Percentiles rank a stretch among this genome's conserved stretches.
Conservation (phyloP, 1,284 basidiomycete genomes). For the Coriolopsis trogii region DNA sequence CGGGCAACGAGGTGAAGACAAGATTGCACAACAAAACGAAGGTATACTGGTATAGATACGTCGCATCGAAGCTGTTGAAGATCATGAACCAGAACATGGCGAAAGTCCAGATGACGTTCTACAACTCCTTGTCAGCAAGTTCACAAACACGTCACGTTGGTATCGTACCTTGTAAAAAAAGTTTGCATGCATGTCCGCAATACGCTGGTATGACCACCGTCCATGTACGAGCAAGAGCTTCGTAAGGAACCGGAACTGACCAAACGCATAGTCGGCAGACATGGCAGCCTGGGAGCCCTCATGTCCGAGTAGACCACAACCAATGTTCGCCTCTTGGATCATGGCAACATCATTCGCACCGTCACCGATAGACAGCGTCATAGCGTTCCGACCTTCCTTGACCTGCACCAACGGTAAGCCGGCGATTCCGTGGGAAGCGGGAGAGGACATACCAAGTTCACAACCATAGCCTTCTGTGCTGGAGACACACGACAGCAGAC, state of each 20-base stretch:
- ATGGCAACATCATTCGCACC: slow-evolving; percentile 96
- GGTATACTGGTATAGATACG: slow-evolving; percentile 96
- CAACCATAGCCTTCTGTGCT: slow-evolving; percentile 94
- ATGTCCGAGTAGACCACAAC: slow-evolving; percentile 91
- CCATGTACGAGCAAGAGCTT: slow-evolving; percentile 94
- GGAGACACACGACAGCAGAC: slow-evolving; percentile 97
- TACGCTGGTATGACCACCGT: slow-evolving; percentile 93
- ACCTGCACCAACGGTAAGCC: slow-evolving; percentile 53
- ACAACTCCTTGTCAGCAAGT: slow-evolving; percentile 5
- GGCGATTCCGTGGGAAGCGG: neutral
- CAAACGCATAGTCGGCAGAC: slow-evolving; percentile 98
- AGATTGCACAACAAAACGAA: slow-evolving; percentile 92
- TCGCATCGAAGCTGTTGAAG: slow-evolving; percentile 93
- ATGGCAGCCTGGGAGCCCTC: slow-evolving; percentile 98
- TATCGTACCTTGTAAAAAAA: slow-evolving; percentile 92
- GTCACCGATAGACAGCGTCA: slow-evolving; percentile 97
- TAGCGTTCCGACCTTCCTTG: slow-evolving; percentile 93
- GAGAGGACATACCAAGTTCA: slow-evolving; percentile 74
- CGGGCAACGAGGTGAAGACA: slow-evolving; percentile 92
- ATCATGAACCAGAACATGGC: slow-evolving; percentile 95
- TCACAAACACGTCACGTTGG: neutral
- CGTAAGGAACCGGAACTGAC: slow-evolving; percentile 94
- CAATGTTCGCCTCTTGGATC: slow-evolving; percentile 98
- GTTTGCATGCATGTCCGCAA: slow-evolving; percentile 97
- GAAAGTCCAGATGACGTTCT: slow-evolving; percentile 92